Percentiles rank a stretch among this genome's conserved stretches.
Conservation (phyloP, 176 grass and related monocot species). For the Dendrocalamus sinicus region DNA sequence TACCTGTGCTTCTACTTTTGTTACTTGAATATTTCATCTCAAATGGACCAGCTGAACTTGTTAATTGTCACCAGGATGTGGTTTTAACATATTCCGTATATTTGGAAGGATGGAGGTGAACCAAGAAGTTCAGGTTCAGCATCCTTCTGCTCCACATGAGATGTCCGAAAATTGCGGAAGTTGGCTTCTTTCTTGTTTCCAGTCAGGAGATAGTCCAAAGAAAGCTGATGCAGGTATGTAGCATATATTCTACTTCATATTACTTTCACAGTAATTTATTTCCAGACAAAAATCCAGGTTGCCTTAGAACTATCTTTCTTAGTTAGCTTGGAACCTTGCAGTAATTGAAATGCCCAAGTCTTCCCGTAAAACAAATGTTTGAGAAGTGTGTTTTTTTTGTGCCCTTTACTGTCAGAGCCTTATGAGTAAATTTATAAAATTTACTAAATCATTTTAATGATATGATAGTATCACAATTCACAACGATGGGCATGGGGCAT, state of each 20-base stretch:
- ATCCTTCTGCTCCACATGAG: constrained; percentile 32
- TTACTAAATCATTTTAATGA: too few species aligned
- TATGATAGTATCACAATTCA: background rate
- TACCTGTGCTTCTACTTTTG: constrained; percentile 7
- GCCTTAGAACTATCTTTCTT: background rate
- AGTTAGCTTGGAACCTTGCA: background rate
- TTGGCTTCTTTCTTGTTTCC: constrained; percentile 72
- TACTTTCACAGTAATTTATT: background rate
- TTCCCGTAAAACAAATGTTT: background rate
- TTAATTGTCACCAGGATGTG: constrained; percentile 61
- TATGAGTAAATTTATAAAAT: background rate
- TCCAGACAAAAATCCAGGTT: background rate
- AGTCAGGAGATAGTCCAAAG: constrained; percentile 53
- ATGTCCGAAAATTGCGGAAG: constrained; percentile 49
- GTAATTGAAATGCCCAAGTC: background rate
- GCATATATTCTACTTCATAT: constrained; percentile 5
- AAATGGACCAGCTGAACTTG: background rate
- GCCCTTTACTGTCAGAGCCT: background rate
- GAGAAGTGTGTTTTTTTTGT: background rate
- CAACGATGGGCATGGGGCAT: background rate
- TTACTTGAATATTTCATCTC: constrained; percentile 18
- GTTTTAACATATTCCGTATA: constrained; percentile 74
- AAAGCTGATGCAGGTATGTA: constrained; percentile 41
- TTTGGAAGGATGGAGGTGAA: constrained; percentile 54
- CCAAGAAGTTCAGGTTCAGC: constrained; percentile 41